phyloP scores from a whole-genome alignment of 495 filamentous ascomycete genomes.

The Tuber umbilicatum region DNA sequence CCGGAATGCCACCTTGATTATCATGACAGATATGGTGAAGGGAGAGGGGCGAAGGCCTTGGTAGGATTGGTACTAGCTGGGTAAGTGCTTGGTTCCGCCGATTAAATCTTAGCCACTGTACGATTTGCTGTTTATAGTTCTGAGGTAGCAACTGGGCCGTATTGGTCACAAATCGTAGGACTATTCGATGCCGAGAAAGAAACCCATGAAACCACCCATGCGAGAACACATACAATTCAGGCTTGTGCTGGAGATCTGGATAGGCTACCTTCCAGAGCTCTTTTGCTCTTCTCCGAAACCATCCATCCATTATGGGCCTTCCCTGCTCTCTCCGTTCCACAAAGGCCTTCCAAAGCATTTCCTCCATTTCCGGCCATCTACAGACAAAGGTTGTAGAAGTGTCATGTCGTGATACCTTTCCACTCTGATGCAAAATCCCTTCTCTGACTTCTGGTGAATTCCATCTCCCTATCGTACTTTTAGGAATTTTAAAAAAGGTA shows the following conservation, averaged over 20 bases:
- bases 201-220: too few species aligned
- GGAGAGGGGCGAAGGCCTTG: too few species aligned
- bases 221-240: too few species aligned
- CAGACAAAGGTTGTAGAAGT: neutral
- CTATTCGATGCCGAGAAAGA: too few species aligned
- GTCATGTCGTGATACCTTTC: neutral
- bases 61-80: neutral
- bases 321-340: neutral
- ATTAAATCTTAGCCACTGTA: slow-evolving; percentile 10
- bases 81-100: slow-evolving; percentile 6
- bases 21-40: too few species aligned
- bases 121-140: too few species aligned
- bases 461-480: neutral
- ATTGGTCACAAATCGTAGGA: too few species aligned
- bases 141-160: too few species aligned
- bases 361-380: neutral
- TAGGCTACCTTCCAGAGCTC: neutral
- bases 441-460: neutral
- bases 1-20: too few species aligned
- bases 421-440: neutral
- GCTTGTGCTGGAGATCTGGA: too few species aligned
- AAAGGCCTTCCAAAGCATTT: neutral
- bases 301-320: neutral
- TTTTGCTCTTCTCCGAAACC: neutral
- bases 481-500: neutral